Conservation (phyloP, 1,139 yeast genomes). For the Hyphopichia fennica region DNA sequence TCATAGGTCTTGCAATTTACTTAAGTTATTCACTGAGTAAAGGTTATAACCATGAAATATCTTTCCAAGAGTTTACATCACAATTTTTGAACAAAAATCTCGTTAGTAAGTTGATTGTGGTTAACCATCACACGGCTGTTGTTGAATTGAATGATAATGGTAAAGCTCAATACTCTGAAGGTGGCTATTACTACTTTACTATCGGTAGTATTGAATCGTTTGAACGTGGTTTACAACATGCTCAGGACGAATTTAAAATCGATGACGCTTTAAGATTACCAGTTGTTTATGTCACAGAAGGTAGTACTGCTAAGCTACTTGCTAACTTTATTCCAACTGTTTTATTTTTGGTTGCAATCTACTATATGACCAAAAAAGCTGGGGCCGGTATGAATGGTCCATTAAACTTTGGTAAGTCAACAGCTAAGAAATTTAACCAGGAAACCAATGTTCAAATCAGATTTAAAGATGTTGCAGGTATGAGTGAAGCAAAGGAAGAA, state of each 20-base stretch:
- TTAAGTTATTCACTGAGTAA: conserved; percentile 15
- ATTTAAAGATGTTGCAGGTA: conserved; percentile 81
- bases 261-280: conserved; percentile 65
- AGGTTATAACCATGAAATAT: conserved; percentile 31
- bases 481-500: conserved; percentile 81
- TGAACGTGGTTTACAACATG: conserved; percentile 63
- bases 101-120: conserved; percentile 37
- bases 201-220: conserved; percentile 74
- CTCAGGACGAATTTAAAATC: conserved; percentile 61
- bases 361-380: conserved; percentile 62
- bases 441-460: conserved; percentile 71
- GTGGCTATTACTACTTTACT: conserved; percentile 43
- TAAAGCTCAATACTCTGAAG: conserved; percentile 23
- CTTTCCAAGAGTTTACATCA: conserved; percentile 47
- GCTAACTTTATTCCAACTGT: conserved; percentile 69
- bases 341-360: conserved; percentile 67
- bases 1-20: conserved; percentile 26
- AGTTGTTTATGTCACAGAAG: conserved; percentile 60
- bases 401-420: conserved; percentile 64
- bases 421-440: conserved; percentile 69
- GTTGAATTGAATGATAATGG: conserved; percentile 43
- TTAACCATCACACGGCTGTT: conserved; percentile 39
- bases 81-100: conserved; percentile 40
- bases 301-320: conserved; percentile 54
- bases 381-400: conserved; percentile 61